Percentiles rank a stretch among this genome's conserved stretches.
phyloP scores from a whole-genome alignment of 768 basidiomycete species.

The Naganishia antarctica region DNA sequence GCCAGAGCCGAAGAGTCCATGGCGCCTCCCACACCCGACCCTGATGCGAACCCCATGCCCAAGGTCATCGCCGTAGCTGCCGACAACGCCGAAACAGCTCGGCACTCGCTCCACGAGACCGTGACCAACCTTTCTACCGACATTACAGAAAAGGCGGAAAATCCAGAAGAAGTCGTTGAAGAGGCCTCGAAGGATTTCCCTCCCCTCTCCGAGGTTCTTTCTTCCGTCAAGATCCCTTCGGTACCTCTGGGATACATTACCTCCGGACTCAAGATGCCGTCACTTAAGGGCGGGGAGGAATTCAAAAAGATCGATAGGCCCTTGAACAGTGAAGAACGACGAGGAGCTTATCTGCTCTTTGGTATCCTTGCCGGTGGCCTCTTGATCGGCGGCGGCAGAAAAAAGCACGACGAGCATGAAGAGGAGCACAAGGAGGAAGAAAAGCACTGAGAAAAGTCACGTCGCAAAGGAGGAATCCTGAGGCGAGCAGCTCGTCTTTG shows the following conservation, averaged over 20 bases:
- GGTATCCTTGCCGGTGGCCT: slow-evolving; percentile 57
- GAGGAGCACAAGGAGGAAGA: slow-evolving; percentile 29
- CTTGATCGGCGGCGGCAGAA: slow-evolving; percentile 49
- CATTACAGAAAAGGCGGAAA: slow-evolving; percentile 27
- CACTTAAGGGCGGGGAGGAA: slow-evolving; percentile 19
- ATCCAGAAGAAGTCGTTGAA: background rate
- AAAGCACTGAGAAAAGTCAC: slow-evolving; percentile 1
- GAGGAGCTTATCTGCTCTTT: slow-evolving; percentile 55
- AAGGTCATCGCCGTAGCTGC: slow-evolving; percentile 57
- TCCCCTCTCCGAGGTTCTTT: slow-evolving; percentile 35
- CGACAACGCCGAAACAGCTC: slow-evolving; percentile 55
- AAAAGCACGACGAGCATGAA: slow-evolving; percentile 27
- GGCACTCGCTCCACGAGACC: slow-evolving; percentile 50
- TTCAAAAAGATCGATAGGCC: slow-evolving; percentile 36
- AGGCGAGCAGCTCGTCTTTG: background rate
- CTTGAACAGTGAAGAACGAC: slow-evolving; percentile 53
- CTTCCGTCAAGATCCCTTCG: slow-evolving; percentile 25
- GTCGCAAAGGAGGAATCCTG: background rate
- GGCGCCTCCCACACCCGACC: slow-evolving; percentile 44
- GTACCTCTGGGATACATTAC: slow-evolving; percentile 20
- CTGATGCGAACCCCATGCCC: slow-evolving; percentile 43
- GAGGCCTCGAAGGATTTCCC: slow-evolving; percentile 19
- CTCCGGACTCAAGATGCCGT: slow-evolving; percentile 22
- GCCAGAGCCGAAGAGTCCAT: slow-evolving; percentile 49
- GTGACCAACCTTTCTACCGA: slow-evolving; percentile 23